Evolutionary conservation across 2,329 filamentous ascomycete genomes (phyloP).

Genomic region (Coniella lustricola): DNA sequence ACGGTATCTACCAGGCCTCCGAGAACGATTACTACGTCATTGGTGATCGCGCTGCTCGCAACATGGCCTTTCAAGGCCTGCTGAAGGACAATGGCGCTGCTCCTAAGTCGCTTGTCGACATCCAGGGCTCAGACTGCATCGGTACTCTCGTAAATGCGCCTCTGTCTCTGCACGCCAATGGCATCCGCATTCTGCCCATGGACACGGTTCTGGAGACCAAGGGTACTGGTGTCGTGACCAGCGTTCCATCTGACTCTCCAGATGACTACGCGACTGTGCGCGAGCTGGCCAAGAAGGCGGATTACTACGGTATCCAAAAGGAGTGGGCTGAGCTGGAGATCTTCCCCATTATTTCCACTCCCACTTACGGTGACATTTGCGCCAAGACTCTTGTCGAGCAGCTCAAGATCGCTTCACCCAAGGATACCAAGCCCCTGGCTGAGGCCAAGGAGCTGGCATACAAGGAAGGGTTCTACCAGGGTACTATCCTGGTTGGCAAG

Average conservation of each 20-base stretch:
- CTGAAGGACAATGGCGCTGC: constrained; percentile 71
- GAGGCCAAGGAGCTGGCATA: constrained; percentile 96
- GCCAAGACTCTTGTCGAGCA: constrained; percentile 81
- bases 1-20: constrained; percentile 77
- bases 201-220: constrained; percentile 86
- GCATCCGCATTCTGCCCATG: constrained; percentile 90
- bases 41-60: constrained; percentile 72
- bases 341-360: constrained; percentile 81
- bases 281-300: constrained; percentile 89
- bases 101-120: constrained; percentile 61
- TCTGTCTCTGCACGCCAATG: constrained; percentile 74
- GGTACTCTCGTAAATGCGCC: constrained; percentile 88
- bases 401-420: constrained; percentile 93
- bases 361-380: constrained; percentile 76
- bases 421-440: constrained; percentile 82
- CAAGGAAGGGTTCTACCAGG: constrained; percentile 96
- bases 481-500: constrained; percentile 75
- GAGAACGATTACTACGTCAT: constrained; percentile 78
- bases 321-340: constrained; percentile 94
- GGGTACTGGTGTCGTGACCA: constrained; percentile 94
- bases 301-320: constrained; percentile 93
- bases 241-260: constrained; percentile 88
- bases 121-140: constrained; percentile 72
- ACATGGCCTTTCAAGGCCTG: constrained; percentile 92
- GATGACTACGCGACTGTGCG: constrained; percentile 88